Evolutionary conservation across 306 rosid species (phyloP).

Genomic region (Urtica urens): DNA sequence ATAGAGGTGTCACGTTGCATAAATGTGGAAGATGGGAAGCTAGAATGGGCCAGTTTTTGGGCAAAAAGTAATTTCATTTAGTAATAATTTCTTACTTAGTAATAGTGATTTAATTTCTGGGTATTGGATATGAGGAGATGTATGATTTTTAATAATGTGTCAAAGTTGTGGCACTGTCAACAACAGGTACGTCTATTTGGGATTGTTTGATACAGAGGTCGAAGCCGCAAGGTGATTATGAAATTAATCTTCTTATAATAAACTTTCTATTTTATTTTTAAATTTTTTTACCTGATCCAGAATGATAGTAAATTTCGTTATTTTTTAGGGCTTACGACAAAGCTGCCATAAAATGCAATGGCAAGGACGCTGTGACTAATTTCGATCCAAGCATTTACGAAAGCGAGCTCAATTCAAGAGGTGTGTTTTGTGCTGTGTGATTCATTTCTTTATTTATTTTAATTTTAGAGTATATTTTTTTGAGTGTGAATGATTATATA

Average conservation of each 20-base stretch:
- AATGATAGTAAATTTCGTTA: neutral
- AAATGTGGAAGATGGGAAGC: constrained; percentile 99
- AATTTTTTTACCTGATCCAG: neutral
- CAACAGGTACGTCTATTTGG: constrained; percentile 82
- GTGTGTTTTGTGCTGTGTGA: constrained; percentile 17
- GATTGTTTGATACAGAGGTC: constrained; percentile 84
- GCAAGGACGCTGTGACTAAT: constrained; percentile 95
- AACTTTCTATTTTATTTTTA: neutral
- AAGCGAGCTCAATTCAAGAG: constrained; percentile 58
- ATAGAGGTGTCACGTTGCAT: constrained; percentile 96
- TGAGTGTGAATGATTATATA: no score
- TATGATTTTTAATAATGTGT: no score
- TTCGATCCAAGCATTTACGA: constrained; percentile 91
- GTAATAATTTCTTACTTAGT: no score
- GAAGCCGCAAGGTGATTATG: constrained; percentile 81
- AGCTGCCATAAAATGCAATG: constrained; percentile 96
- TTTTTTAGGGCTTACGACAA: constrained; percentile 83
- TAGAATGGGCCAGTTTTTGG: constrained; percentile 94
- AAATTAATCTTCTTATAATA: neutral
- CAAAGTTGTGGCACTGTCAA: no score
- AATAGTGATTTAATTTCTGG: no score
- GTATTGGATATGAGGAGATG: no score
- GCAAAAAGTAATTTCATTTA: constrained; percentile 65
- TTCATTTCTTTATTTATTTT: neutral
- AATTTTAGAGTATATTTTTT: neutral